phyloP scores from a whole-genome alignment of 1,284 basidiomycete species.

The Tylopilus orsonianus region DNA sequence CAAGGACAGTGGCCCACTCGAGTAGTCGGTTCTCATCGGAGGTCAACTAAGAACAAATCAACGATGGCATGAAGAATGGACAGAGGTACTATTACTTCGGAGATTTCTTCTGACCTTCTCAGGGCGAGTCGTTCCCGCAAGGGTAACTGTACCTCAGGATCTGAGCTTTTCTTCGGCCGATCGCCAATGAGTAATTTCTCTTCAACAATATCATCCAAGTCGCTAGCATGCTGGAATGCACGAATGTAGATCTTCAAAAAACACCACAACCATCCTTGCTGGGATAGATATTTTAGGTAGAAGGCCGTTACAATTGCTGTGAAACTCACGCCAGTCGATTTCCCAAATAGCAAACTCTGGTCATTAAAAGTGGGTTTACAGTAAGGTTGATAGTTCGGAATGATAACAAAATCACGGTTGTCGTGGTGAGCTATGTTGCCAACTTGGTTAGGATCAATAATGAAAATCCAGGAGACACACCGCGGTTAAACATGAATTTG shows the following conservation, averaged over 20 bases:
- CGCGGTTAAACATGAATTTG: constrained; percentile 78
- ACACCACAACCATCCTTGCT: constrained; percentile 69
- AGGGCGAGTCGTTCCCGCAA: constrained; percentile 55
- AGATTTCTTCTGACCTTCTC: constrained; percentile 50
- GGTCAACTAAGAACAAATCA: constrained; percentile 51
- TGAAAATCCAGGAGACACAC: constrained; percentile 42
- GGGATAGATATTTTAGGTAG: constrained; percentile 1
- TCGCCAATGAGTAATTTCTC: constrained; percentile 77
- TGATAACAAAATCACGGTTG: constrained; percentile 77
- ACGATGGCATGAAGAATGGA: background rate
- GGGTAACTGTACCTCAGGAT: constrained; percentile 49
- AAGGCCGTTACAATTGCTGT: background rate
- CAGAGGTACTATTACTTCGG: constrained; percentile 45
- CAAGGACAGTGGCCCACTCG: constrained; percentile 57
- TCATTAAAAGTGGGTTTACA: constrained; percentile 50
- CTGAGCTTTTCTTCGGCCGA: constrained; percentile 62
- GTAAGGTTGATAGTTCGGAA: constrained; percentile 76
- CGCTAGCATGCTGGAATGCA: constrained; percentile 71
- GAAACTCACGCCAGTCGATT: constrained; percentile 56
- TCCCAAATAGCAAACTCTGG: constrained; percentile 67
- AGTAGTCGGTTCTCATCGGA: constrained; percentile 56
- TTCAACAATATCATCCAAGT: constrained; percentile 73
- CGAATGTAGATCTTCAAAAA: constrained; percentile 77
- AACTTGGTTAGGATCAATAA: constrained; percentile 12
- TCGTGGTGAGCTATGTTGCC: constrained; percentile 62